A percentile compares a stretch with the other conserved stretches of the same genome.
phyloP scores from a whole-genome alignment of 306 rosid genomes.

The Quercus gilva region DNA sequence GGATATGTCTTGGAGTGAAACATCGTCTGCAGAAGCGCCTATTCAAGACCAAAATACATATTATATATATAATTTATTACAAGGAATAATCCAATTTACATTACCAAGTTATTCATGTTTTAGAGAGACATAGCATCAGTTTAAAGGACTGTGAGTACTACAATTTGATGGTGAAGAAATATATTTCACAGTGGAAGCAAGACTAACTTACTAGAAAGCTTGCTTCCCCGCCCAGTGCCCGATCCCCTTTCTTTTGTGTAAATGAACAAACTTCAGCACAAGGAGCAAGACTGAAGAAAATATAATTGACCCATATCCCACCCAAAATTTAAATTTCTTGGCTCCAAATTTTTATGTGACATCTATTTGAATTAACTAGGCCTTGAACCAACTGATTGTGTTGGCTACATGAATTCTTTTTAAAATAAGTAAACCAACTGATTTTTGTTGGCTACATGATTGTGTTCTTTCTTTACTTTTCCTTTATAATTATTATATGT shows the following conservation, averaged over 20 bases:
- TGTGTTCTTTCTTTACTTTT: no score
- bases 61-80: not conserved
- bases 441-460: no score
- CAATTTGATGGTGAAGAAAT: not conserved
- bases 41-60: conserved; percentile 29
- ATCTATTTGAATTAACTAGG: not conserved
- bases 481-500: no score
- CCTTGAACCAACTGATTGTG: not conserved
- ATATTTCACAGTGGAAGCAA: not conserved
- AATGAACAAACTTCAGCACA: not conserved
- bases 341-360: not conserved
- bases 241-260: not conserved
- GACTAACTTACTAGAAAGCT: not conserved
- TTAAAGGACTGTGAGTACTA: not conserved
- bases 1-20: conserved; percentile 72
- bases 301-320: not conserved
- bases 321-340: not conserved
- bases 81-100: not conserved
- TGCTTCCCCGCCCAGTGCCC: no score
- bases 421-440: not conserved
- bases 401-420: not conserved
- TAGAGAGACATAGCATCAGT: not conserved
- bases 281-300: not conserved
- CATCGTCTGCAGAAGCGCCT: conserved; percentile 94
- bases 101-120: not conserved